Evolutionary conservation across 192 early-diverging fungal genomes (phyloP), one percentile per base, ranked within the genome.

Genomic region (Backusella sp.): DNA sequence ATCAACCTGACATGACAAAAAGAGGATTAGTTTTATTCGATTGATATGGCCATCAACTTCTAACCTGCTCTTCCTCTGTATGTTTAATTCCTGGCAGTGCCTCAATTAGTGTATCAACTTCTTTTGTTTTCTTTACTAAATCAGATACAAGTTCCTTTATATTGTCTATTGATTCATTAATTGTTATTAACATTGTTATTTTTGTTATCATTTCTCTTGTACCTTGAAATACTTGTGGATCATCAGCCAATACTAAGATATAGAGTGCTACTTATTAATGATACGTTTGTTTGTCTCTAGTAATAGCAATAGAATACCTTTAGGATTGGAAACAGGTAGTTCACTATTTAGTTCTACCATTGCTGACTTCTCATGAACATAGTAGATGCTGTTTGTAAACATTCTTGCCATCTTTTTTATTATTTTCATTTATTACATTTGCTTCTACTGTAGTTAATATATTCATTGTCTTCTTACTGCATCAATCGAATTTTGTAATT

Each of bases 401-500:
- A 88, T 83, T 23, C 84, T 71, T 15, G 87, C 83, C 80, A 86
- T 77, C 78, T 88, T 62, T 32, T 66, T 68, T 36, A 70, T 14
- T 62, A 53, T 11, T 9, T n/a, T 56, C 6, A 39, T 37, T 15
- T 72, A 11, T 66, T 34, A 2, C 36, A 34, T 21, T 37, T 36
- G 7, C 32, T 39, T 11, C 19, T 76, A 49, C 6, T 4, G 46
- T 17, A 1, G 5, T 49, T 6, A 49, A 49, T 49, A 49, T 49
- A 49, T 49, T 49, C 15, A 44, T 44, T 44, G 8, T 66, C 9
- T 35, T 32, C 44, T 46, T 80, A 78, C 82, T 28, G 74, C 77
- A 77, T 87, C 87, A 59, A 88, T 84, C 1, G 87, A 81, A 83
- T 88, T 83, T 68, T 88, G 87, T 11, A 88, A 68, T 72, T 88